Evolutionary conservation across 1,284 basidiomycete genomes (phyloP), one percentile per base, ranked within the genome.

Genomic region (Ceratobasidium sp.): DNA sequence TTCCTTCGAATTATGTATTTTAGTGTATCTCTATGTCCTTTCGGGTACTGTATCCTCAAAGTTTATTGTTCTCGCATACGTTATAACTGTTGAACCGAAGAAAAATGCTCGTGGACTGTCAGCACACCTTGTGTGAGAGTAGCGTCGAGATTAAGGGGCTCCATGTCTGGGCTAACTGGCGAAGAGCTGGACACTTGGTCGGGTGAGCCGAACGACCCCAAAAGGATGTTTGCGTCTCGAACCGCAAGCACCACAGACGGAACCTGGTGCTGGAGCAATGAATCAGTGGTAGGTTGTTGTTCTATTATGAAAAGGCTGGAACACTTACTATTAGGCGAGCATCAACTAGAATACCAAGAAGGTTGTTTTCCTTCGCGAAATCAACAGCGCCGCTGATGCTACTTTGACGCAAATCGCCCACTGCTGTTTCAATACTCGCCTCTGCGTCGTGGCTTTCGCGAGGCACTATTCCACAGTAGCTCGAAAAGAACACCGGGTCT

Each of bases 401-500:
- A 79, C 84, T 33, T 67, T 76, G 73, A 56, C 73, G 73, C 63
- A 76, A 67, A 76, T 76, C 73, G 44, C 73, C 73, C 33, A 56
- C 20, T 55, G 73, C 73, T 58, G 73, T 76, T 76, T 76, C 73
- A 53, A 76, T 67, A 56, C 73, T 76, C 49, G 73, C 73, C 61
- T 76, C 73, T 67, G 73, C 73, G 73, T 76, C 73, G 73, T 76
- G 73, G 73, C 78, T 80, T 79, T 46, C 72, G 39, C 78, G 76
- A 7, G 85, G 83, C 51, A 88, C 87, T 78, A 93, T 90, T 60
- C 96, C 96, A 84, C 97, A 98, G 83, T 92, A 91, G 13, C 94
- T 94, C 9, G 93, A 93, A 84, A 99, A 95, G 86, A 99, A 98
- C 42, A 99, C 97, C 72, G 98, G 96, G 88, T 98, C 96, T 97